Evolutionary conservation across 129 eudicot species (phyloP), one percentile per base, ranked within the genome.

Genomic region (Apium graveolens): DNA sequence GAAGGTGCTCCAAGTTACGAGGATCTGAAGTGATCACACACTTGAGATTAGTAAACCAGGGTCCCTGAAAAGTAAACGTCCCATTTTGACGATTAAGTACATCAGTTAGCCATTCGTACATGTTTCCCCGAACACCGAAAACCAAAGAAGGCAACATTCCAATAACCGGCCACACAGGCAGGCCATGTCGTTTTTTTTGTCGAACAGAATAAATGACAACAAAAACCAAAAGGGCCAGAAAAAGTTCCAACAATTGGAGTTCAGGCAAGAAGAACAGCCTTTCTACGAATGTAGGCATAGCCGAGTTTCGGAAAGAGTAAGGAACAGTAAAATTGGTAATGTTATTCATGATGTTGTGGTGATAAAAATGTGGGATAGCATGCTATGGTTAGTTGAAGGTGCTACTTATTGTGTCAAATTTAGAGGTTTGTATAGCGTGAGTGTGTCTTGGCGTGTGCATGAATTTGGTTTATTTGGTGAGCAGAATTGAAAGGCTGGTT

Each of bases 1-100:
- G 87, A 57, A 94, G 88, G 63, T 94, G 88, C 88, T 94, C 98
- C 4, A 94, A 76, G 84, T 94, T 94, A 3, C 98, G 88, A 7
- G 98, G 98, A 55, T 94, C 98, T n/a, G 97, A 73, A 14, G 98
- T 94, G 49, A 94, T 87, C 5, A 94, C 87, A 37, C 96, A 94
- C 62, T 94, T 89, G 38, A 94, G 93, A 70, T 87, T 94, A 0
- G 93, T 91, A 62, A 94, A 87, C 89, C 91, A 88, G 10, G 97
- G 98, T 0, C 98, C 98, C 70, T 42, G 86, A 85, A 94, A 94
- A 1, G 35, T 29, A 27, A 94, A 94, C 1, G 97, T 94, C 38
- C 97, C 97, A 20, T 85, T 86, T 68, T 86, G 89, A 11, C 81
- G 71, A 35, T 41, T 73, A 35, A 94, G 83, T 5, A 89, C 78